Evolutionary conservation across 108 stramenopile species (phyloP), one percentile per base, ranked within the genome.

Genomic region (Aurantiochytrium sp.): DNA sequence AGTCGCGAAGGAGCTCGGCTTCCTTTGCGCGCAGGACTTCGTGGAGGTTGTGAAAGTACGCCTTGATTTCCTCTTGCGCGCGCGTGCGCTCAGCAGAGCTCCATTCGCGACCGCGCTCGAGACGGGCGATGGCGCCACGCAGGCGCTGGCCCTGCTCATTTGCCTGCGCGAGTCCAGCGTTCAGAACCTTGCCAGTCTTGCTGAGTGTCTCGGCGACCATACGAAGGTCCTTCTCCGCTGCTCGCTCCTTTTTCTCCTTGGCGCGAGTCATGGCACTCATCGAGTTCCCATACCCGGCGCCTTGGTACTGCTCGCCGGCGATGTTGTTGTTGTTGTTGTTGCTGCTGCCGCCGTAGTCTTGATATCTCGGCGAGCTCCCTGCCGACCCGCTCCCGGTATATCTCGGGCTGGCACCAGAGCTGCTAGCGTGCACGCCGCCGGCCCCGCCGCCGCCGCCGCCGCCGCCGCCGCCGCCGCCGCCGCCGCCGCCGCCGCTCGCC

Each of bases 111-210:
- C 23, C 45, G 25, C 76, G 76, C 76, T 83, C 76, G 16, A 83
- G 76, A 43, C 51, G 44, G n/a, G 76, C 12, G 51, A 83, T 83
- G 49, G 76, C 76, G 19, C 76, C 76, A 6, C 76, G 45, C 51
- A 83, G 76, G 12, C 76, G 76, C 76, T 83, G 76, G 28, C 76
- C 76, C 76, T 83, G 76, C 76, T 83, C 76, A 53, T 83, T 83
- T 12, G 76, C 76, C 51, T 83, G 76, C 51, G 76, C 51, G 10
- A 83, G 76, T 16, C 76, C 76, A 6, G 76, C 76, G 76, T 53
- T 83, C 49, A 83, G 76, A 8, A 83, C 76, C 76, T 83, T 83
- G 76, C 76, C 76, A 12, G 76, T 83, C 49, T 53, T 47, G 76
- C 76, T 83, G 43, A 83, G 51, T 6, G 51, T 83, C 49, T 83